These are phyloP conservation scores for Monosporascus sp. DNA, from an alignment of 2,329 filamentous ascomycete species.

Conservation along the genomic window DNA sequence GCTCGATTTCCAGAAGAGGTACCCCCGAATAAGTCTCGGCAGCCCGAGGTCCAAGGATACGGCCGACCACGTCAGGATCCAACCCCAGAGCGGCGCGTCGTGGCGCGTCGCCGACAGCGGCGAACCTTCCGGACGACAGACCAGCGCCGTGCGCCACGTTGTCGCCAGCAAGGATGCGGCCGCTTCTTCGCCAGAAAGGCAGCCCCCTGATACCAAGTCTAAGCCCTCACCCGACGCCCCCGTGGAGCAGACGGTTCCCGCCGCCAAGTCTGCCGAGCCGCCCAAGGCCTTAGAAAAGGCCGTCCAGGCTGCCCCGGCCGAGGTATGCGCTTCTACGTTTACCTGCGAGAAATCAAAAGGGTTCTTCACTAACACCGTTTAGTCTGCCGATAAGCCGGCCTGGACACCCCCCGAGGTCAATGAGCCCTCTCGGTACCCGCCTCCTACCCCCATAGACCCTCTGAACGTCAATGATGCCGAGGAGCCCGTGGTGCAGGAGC, in stretches of 20 bases:
- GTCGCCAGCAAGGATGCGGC: conserved; percentile 22
- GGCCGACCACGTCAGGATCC: conserved; percentile 73
- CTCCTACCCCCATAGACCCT: conserved; percentile 69
- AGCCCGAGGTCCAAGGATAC: conserved; percentile 51
- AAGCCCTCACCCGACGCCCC: conserved; percentile 14
- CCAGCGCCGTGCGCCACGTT: conserved; percentile 22
- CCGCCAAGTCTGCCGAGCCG: conserved; percentile 24
- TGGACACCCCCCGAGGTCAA: conserved; percentile 58
- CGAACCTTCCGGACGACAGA: conserved; percentile 21
- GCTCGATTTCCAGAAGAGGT: conserved; percentile 83
- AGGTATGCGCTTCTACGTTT: not conserved
- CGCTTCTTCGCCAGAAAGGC: conserved; percentile 12
- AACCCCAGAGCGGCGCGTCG: conserved; percentile 77
- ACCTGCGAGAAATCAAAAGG: not conserved
- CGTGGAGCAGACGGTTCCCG: conserved; percentile 22
- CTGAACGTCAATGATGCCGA: conserved; percentile 68
- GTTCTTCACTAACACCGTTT: not conserved
- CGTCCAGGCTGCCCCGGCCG: not conserved
- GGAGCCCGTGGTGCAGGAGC: conserved; percentile 85
- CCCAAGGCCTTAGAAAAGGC: conserved; percentile 17
- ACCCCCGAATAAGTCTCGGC: conserved; percentile 47
- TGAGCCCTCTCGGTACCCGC: conserved; percentile 59
- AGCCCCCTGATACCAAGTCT: conserved; percentile 20
- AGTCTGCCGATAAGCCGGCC: conserved; percentile 21
- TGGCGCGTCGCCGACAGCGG: conserved; percentile 41